Conservation (phyloP, 371 early-diverging fungal genomes). For the Chytridiales sp. region DNA sequence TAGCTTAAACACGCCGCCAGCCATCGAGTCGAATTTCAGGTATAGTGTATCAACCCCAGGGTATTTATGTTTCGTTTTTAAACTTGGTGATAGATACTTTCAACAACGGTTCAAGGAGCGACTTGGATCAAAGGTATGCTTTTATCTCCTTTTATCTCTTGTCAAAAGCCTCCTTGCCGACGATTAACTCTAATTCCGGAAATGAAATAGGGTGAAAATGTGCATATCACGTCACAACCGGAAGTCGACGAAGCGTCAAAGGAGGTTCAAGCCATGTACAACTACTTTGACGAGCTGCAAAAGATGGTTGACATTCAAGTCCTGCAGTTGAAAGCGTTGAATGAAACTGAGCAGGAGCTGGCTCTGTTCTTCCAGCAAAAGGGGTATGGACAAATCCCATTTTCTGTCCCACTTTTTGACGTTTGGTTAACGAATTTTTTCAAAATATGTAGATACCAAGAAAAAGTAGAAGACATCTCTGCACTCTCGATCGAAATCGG, state of each 20-base stretch:
- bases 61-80: not conserved
- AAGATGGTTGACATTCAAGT: slow-evolving; percentile 38
- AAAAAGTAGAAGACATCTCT: slow-evolving; percentile 35
- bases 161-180: not conserved
- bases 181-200: not conserved
- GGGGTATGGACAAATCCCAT: slow-evolving; percentile 26
- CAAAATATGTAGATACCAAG: slow-evolving; percentile 39
- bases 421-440: no score
- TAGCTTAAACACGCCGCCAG: slow-evolving; percentile 23
- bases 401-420: not conserved
- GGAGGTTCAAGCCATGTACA: slow-evolving; percentile 39
- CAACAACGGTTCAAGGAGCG: slow-evolving; percentile 37
- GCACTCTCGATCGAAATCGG: slow-evolving; percentile 36
- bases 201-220: not conserved
- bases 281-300: slow-evolving; percentile 38
- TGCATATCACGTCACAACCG: slow-evolving; percentile 47
- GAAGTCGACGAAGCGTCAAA: slow-evolving; percentile 49
- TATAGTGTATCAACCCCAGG: not conserved
- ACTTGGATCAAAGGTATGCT: slow-evolving; percentile 28
- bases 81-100: slow-evolving; percentile 28
- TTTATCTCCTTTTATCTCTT: not conserved
- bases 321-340: slow-evolving; percentile 31
- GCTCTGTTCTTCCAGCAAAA: slow-evolving; percentile 48
- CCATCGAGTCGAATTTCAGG: slow-evolving; percentile 31
- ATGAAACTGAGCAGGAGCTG: slow-evolving; percentile 44